These are phyloP conservation scores for Starmerella apicola DNA, from an alignment of 805 yeast genomes.

Conservation along the genomic window DNA sequence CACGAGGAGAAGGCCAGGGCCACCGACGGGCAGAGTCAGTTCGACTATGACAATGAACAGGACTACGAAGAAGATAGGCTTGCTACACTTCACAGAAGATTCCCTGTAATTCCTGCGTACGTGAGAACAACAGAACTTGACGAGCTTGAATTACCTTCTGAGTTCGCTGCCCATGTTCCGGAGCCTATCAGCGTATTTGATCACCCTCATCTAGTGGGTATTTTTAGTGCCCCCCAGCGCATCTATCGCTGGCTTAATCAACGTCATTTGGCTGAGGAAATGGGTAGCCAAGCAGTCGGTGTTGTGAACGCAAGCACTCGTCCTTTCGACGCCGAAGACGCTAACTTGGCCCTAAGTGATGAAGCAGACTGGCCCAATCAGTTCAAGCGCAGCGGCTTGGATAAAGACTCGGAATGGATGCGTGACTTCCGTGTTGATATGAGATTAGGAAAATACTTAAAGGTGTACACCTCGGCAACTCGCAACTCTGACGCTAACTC, in stretches of 20 bases:
- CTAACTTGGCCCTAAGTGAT: slow-evolving; percentile 41
- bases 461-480: slow-evolving; percentile 19
- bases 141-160: slow-evolving; percentile 44
- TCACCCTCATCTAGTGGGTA: slow-evolving; percentile 69
- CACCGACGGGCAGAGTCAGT: slow-evolving; percentile 14
- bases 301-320: slow-evolving; percentile 43
- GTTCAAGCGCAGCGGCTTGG: slow-evolving; percentile 71
- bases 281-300: slow-evolving; percentile 43
- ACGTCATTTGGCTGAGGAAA: slow-evolving; percentile 56
- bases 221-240: slow-evolving; percentile 60
- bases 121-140: slow-evolving; percentile 39
- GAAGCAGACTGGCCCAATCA: slow-evolving; percentile 75
- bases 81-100: slow-evolving; percentile 13
- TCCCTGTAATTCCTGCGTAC: slow-evolving; percentile 17
- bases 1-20: slow-evolving; percentile 15
- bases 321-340: slow-evolving; percentile 37
- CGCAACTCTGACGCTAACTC: slow-evolving; percentile 1
- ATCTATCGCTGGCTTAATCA: slow-evolving; percentile 66
- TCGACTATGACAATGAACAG: slow-evolving; percentile 13
- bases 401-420: slow-evolving; percentile 77
- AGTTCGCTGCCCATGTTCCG: slow-evolving; percentile 32
- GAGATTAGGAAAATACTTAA: slow-evolving; percentile 42
- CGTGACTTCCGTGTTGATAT: slow-evolving; percentile 59
- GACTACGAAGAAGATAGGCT: slow-evolving; percentile 15
- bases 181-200: slow-evolving; percentile 66